phyloP scores from a whole-genome alignment of 2,329 filamentous ascomycete genomes.

The Botrytis squamosa region DNA sequence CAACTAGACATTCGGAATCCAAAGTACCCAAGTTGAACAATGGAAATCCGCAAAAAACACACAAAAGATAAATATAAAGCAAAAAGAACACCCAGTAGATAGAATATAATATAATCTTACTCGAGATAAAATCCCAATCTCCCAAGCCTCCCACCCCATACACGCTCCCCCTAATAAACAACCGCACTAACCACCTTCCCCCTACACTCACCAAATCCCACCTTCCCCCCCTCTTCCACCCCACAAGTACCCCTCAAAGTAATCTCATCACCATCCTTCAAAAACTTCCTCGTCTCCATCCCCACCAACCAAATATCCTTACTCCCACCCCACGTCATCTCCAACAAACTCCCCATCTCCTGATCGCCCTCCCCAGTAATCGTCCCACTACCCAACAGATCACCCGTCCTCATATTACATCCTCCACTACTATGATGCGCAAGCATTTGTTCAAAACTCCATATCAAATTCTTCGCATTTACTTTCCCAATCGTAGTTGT shows the following conservation, averaged over 20 bases:
- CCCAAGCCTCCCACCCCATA: too few relatives aligned
- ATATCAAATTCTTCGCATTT: conserved; percentile 68
- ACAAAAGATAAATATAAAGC: too few relatives aligned
- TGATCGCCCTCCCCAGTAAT: conserved; percentile 61
- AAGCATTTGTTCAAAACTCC: conserved; percentile 81
- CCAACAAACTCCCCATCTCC: conserved; percentile 67
- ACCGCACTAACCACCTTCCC: conserved; percentile 53
- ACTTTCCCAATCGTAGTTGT: conserved; percentile 59
- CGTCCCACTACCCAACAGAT: conserved; percentile 75
- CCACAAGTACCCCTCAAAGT: conserved; percentile 66
- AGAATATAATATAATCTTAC: neutral
- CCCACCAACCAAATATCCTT: conserved; percentile 57
- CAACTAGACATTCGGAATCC: too few relatives aligned
- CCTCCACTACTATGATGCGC: conserved; percentile 76
- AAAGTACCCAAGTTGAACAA: too few relatives aligned
- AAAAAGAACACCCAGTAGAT: too few relatives aligned
- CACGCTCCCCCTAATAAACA: conserved; percentile 4
- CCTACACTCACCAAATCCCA: conserved; percentile 74
- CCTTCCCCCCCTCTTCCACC: conserved; percentile 57
- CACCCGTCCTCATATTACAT: conserved; percentile 70
- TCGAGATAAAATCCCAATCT: neutral
- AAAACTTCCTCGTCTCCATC: conserved; percentile 67
- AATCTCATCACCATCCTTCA: conserved; percentile 73
- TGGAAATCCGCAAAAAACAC: too few relatives aligned
- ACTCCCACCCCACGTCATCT: conserved; percentile 71